Conservation (phyloP, 208 protist species). For the Endotrypanum monterogeii region DNA sequence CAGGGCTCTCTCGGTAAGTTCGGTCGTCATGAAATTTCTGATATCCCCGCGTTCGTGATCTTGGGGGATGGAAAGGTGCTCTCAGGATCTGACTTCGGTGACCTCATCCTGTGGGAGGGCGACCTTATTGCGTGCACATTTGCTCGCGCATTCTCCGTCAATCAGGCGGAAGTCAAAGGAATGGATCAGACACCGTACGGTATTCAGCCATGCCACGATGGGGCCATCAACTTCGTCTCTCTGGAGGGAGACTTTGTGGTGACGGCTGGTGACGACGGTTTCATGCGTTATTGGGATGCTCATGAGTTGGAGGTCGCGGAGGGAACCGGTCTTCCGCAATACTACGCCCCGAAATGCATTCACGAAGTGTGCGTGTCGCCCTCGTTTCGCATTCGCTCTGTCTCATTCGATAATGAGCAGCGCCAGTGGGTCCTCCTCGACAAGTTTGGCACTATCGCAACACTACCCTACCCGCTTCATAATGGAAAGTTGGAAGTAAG, state of each 20-base stretch:
- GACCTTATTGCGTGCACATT: slow-evolving; percentile 96
- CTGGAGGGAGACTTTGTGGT: slow-evolving; percentile 82
- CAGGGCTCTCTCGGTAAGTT: slow-evolving; percentile 98
- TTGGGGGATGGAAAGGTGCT: slow-evolving; percentile 96
- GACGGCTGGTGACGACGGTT: slow-evolving; percentile 96
- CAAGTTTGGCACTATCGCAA: slow-evolving; percentile 50
- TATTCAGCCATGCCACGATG: slow-evolving; percentile 76
- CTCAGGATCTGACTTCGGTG: slow-evolving; percentile 94
- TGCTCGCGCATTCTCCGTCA: slow-evolving; percentile 36
- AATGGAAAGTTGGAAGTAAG: background rate
- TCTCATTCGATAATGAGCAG: slow-evolving; percentile 44
- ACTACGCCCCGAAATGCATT: slow-evolving; percentile 82
- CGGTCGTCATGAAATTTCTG: slow-evolving; percentile 96
- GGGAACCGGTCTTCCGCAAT: slow-evolving; percentile 69
- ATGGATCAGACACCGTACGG: slow-evolving; percentile 36
- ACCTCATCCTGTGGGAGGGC: slow-evolving; percentile 97
- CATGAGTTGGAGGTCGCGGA: slow-evolving; percentile 92
- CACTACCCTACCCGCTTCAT: slow-evolving; percentile 31
- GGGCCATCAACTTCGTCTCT: slow-evolving; percentile 88
- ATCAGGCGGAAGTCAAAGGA: slow-evolving; percentile 22
- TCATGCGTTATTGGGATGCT: slow-evolving; percentile 94
- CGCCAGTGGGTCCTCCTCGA: slow-evolving; percentile 89
- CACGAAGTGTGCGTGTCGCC: slow-evolving; percentile 62
- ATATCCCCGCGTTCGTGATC: slow-evolving; percentile 93
- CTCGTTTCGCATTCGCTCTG: slow-evolving; percentile 60